Evolutionary conservation across 352 stramenopile species (phyloP).

Genomic region (Globisporangium ultimum): DNA sequence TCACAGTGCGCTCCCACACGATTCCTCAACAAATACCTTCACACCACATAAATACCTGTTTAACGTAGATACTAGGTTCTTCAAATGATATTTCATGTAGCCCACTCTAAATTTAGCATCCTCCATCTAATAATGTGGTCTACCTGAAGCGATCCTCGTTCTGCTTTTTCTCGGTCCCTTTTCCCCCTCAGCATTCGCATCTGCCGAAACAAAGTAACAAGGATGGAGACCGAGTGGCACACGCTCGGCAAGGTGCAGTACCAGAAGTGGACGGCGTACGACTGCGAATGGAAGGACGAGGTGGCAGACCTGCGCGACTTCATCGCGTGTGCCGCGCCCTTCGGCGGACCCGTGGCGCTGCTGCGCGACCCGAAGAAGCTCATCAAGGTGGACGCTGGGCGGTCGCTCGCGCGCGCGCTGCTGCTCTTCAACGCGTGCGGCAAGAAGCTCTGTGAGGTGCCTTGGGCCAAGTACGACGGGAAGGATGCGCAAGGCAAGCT

Average conservation of each 20-base stretch:
- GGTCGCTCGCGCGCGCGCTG: conserved; percentile 48
- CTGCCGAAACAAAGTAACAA: neutral
- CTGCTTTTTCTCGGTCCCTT: neutral
- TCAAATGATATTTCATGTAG: too few relatives aligned
- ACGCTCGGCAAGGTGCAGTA: conserved; percentile 85
- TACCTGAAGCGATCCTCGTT: neutral
- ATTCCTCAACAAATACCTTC: too few relatives aligned
- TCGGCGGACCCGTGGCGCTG: conserved; percentile 65
- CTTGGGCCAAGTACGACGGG: conserved; percentile 71
- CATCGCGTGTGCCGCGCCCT: conserved; percentile 52
- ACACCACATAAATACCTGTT: too few relatives aligned
- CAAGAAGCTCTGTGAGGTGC: conserved; percentile 47
- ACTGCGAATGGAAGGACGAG: conserved; percentile 56
- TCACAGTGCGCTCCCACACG: too few relatives aligned
- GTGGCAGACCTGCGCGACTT: conserved; percentile 69
- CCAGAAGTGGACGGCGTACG: conserved; percentile 79
- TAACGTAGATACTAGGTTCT: too few relatives aligned
- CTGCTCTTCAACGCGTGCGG: conserved; percentile 79
- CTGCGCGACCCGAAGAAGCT: conserved; percentile 77
- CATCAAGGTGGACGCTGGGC: conserved; percentile 54
- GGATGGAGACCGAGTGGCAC: conserved; percentile 80
- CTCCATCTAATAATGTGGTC: too few relatives aligned
- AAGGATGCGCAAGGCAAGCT: conserved; percentile 28
- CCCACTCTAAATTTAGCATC: too few relatives aligned
- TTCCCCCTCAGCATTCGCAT: neutral